phyloP scores from a whole-genome alignment of 2,329 filamentous ascomycete genomes.

The Aspergillus sp. region DNA sequence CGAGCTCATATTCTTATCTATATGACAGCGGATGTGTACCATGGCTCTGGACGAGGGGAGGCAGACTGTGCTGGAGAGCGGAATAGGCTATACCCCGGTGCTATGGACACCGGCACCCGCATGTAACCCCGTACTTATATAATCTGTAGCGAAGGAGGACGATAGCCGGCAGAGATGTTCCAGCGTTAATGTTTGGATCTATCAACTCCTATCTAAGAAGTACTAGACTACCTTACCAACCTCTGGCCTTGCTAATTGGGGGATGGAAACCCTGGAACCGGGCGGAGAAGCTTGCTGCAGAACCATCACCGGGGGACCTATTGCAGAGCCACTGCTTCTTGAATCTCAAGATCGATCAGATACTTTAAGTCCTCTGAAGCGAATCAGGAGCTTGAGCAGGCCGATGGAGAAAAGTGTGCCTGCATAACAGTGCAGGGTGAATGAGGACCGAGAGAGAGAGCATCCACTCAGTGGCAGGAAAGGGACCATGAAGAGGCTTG shows the following conservation, averaged over 20 bases:
- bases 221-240: neutral
- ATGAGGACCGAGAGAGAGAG: neutral
- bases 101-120: too few species aligned
- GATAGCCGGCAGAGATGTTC: neutral
- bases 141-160: neutral
- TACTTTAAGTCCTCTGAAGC: neutral
- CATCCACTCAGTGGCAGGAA: neutral
- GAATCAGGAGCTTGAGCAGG: neutral
- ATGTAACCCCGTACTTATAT: neutral
- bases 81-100: too few species aligned
- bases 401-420: neutral
- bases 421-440: slow-evolving; percentile 4
- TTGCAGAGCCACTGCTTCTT: neutral
- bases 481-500: neutral
- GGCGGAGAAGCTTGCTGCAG: neutral
- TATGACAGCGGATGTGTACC: neutral
- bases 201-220: neutral
- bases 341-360: neutral
- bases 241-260: neutral
- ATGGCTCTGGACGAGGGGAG: neutral
- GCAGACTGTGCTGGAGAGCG: too few species aligned
- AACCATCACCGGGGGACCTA: neutral
- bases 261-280: neutral
- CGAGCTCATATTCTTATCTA: neutral
- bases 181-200: neutral